phyloP scores from a whole-genome alignment of 2,329 filamentous ascomycete species.

The Bisporella sp. region DNA sequence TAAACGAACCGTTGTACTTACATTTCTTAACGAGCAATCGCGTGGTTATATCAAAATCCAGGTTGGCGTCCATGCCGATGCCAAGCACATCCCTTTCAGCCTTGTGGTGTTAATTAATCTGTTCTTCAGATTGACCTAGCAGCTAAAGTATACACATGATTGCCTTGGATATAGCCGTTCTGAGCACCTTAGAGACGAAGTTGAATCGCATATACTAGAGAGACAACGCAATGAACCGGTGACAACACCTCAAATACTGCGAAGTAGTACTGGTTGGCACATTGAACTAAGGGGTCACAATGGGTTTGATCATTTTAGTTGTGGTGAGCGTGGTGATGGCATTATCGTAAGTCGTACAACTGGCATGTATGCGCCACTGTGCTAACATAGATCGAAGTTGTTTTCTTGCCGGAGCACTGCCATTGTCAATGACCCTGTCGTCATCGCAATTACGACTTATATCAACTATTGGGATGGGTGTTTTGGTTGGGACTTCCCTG shows the following conservation, averaged over 20 bases:
- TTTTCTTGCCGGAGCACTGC: constrained; percentile 86
- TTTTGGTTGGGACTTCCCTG: constrained; percentile 88
- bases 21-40: no score
- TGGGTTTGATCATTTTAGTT: constrained; percentile 30
- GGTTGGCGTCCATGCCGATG: no score
- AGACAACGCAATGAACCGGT: constrained; percentile 17
- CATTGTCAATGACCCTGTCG: constrained; percentile 81
- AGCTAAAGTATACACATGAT: no score
- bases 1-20: no score
- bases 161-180: no score
- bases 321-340: constrained; percentile 45
- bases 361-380: background rate
- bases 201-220: background rate
- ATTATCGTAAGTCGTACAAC: constrained; percentile 40
- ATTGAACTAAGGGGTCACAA: constrained; percentile 17
- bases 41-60: no score
- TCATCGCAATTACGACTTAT: constrained; percentile 82
- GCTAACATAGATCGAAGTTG: constrained; percentile 52
- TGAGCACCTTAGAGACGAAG: background rate
- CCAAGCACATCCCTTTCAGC: no score
- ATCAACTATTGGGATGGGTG: constrained; percentile 86
- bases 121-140: no score
- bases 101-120: no score
- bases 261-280: no score
- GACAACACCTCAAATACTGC: constrained; percentile 1